phyloP scores from a whole-genome alignment of 2,329 filamentous ascomycete species.

The Aquanectria penicillioides region DNA sequence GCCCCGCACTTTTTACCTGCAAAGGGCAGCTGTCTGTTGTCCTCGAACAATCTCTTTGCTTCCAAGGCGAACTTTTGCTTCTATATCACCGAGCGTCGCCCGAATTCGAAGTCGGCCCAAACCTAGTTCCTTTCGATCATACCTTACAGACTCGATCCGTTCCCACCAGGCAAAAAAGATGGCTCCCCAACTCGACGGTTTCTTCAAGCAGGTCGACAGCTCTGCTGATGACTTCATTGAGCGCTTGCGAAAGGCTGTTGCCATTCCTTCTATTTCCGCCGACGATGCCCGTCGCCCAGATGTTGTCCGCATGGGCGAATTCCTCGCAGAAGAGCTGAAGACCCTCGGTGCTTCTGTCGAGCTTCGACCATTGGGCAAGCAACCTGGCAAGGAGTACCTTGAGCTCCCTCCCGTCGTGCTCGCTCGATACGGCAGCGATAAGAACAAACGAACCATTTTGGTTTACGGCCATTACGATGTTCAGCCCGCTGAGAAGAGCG shows the following conservation, averaged over 20 bases:
- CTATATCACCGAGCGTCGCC: constrained; percentile 34
- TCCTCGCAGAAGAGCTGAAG: constrained; percentile 84
- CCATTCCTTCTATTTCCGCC: constrained; percentile 94
- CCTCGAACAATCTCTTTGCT: constrained; percentile 32
- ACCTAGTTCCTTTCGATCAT: constrained; percentile 48
- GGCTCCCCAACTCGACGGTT: constrained; percentile 90
- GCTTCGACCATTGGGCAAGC: constrained; percentile 86
- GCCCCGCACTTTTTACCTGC: constrained; percentile 58
- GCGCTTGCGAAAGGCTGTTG: constrained; percentile 89
- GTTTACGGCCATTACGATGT: constrained; percentile 99
- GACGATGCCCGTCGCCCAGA: constrained; percentile 89
- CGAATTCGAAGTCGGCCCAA: constrained; percentile 27
- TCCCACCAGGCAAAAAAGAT: constrained; percentile 76
- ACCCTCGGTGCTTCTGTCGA: constrained; percentile 87
- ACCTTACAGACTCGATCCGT: constrained; percentile 64
- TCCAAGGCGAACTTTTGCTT: constrained; percentile 37
- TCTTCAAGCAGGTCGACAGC: constrained; percentile 90
- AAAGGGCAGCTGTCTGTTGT: constrained; percentile 42
- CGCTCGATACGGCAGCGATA: constrained; percentile 90
- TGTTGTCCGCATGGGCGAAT: constrained; percentile 97
- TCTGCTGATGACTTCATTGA: constrained; percentile 87
- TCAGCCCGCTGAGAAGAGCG: constrained; percentile 90
- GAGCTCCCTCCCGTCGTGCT: constrained; percentile 93
- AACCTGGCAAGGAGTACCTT: constrained; percentile 89
- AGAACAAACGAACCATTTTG: constrained; percentile 92